Base-by-base conservation (phyloP, 176 grass and related monocot species). In the Carex parvula region DNA sequence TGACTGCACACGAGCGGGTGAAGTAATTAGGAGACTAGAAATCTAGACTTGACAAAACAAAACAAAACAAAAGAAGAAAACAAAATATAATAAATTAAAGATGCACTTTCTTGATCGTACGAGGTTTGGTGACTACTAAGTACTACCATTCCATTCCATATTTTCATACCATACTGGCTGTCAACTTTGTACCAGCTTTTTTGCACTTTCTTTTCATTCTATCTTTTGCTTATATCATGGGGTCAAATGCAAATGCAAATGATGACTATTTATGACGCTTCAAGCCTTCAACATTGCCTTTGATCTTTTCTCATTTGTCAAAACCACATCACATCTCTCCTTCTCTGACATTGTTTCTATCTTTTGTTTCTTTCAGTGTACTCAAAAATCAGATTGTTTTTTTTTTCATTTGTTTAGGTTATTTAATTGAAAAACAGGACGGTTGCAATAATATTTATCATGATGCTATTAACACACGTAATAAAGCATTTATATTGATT, bases 261-360 rank as follows among this genome's bases (percentile, higher is more conserved):
- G 78, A 81, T 62, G 57, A 60, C 53, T 41, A 60, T 62, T 80
- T 62, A 60, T 62, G 26, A 81, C 32, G 11, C 16, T 81, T 81
- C 52, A 17, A 10, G n/a, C n/a, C n/a, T n/a, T n/a, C n/a, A n/a
- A n/a, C 44, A 29, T 18, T 60, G 14, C 53, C n/a, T 29, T 20
- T 39, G 6, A 29, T 57, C 74, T 44, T 60, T 53, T 48, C 42
- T 24, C 75, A 58, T 79, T 42, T 8, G 21, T 76, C 76, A 24
- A 68, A 2, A 79, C 56, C 76, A 59, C 76, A 24, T 81, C 78
- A 60, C 78, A 57, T 64, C 75, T 79, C 22, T 79, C 53, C 14
- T 63, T 46, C 22, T 63, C 57, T 81, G 4, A 4, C 35, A 5
- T 78, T 56, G 72, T 58, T 33, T 56, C 76, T 60, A 5, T 80